Conservation (phyloP, 306 rosid genomes). For the Rosa lucieae region DNA sequence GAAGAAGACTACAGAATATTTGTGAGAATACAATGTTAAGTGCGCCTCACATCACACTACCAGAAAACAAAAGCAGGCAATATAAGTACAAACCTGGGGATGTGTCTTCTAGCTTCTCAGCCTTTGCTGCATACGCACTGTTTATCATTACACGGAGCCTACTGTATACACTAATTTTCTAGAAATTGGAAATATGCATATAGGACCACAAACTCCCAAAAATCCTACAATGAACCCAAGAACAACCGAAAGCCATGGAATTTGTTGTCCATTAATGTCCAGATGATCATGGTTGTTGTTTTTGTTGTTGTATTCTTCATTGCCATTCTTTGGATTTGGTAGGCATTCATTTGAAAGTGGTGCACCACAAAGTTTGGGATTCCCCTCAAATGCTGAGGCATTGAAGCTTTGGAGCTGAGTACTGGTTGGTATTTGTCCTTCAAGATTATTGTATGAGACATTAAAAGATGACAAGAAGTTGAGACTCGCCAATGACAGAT, state of each 20-base stretch:
- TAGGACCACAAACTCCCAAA: background rate
- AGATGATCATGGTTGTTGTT: background rate
- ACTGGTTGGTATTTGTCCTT: background rate
- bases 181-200: background rate
- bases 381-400: slow-evolving; percentile 8
- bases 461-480: background rate
- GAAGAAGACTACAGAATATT: background rate
- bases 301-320: background rate
- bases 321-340: background rate
- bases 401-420: background rate
- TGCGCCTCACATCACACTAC: background rate
- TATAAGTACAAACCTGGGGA: background rate
- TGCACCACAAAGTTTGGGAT: slow-evolving; percentile 9
- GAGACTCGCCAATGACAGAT: background rate
- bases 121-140: background rate
- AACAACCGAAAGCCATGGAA: background rate
- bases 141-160: background rate
- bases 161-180: background rate
- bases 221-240: slow-evolving; percentile 12
- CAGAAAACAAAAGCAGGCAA: background rate
- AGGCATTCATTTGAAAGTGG: background rate
- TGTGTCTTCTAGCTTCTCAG: background rate
- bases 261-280: background rate
- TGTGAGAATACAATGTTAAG: background rate
- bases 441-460: slow-evolving; percentile 1